Conservation (phyloP, 202 grass and related monocot species). For the Elaeis oleifera region DNA sequence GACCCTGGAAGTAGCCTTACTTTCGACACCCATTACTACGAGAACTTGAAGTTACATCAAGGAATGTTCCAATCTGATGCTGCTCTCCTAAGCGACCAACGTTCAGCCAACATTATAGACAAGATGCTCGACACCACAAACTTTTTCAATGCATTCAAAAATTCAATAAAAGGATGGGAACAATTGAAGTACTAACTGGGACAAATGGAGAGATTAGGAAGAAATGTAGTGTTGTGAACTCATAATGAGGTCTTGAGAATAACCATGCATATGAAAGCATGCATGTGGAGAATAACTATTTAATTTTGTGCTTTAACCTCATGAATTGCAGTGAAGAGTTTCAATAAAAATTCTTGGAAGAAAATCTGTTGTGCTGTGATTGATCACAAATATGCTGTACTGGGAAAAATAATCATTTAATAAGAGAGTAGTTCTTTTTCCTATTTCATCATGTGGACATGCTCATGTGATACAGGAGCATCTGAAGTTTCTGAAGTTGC, state of each 20-base stretch:
- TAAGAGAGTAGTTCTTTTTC: no score
- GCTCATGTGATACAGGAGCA: no score
- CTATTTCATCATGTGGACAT: no score
- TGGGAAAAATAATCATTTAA: no score
- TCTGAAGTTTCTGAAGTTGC: no score
- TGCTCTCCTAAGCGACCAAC: constrained; percentile 33
- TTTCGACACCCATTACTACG: constrained; percentile 48
- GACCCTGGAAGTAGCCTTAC: constrained; percentile 31
- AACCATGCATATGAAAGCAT: background rate
- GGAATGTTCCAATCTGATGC: constrained; percentile 53
- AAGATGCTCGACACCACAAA: constrained; percentile 22
- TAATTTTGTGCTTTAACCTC: background rate
- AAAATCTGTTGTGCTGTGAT: no score
- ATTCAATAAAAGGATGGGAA: constrained; percentile 4
- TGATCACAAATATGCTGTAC: no score
- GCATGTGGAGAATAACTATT: background rate
- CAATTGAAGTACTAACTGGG: background rate
- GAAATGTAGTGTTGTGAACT: constrained; percentile 6
- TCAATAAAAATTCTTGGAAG: background rate
- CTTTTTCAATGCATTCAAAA: constrained; percentile 26
- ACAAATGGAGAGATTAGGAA: background rate
- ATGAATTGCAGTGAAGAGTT: background rate
- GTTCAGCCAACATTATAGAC: constrained; percentile 14
- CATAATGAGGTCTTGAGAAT: background rate
- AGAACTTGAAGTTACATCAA: constrained; percentile 25